phyloP scores from a whole-genome alignment of 2,329 filamentous ascomycete genomes.

The Colletotrichum tropicale region DNA sequence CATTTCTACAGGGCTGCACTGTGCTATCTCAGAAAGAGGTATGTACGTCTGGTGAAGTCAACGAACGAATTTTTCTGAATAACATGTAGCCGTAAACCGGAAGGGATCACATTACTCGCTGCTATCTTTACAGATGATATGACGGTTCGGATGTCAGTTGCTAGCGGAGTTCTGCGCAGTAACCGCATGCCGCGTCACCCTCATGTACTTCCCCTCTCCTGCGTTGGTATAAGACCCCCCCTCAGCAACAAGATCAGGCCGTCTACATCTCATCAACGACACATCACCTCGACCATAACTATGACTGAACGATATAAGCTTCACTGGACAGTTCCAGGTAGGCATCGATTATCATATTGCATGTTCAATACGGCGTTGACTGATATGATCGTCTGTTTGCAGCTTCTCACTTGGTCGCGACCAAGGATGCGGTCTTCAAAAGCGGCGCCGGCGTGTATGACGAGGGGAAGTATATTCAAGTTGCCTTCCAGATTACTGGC shows the following conservation, averaged over 20 bases:
- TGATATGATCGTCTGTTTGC: background rate
- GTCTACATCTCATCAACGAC: background rate
- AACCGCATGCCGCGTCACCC: background rate
- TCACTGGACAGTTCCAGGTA: conserved; percentile 6
- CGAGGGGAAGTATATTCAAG: conserved; percentile 28
- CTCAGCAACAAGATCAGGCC: background rate
- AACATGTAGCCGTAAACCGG: background rate
- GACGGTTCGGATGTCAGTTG: no score
- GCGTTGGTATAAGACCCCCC: background rate
- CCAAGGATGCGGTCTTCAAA: conserved; percentile 28
- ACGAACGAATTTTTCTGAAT: no score
- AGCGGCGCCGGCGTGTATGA: conserved; percentile 28
- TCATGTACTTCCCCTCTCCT: background rate
- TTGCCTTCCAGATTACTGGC: conserved; percentile 36
- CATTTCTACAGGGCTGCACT: background rate
- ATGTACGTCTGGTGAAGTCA: no score
- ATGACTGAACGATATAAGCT: conserved; percentile 24
- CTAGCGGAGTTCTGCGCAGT: no score
- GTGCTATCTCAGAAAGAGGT: no score
- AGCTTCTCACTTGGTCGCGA: conserved; percentile 20
- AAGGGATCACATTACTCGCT: fast-evolving
- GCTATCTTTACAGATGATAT: background rate
- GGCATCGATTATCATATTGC: no score
- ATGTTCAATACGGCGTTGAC: no score
- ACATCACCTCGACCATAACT: background rate